These are phyloP conservation scores for Epichloe glyceriae DNA, from an alignment of 2,329 filamentous ascomycete species.

Conservation along the genomic window DNA sequence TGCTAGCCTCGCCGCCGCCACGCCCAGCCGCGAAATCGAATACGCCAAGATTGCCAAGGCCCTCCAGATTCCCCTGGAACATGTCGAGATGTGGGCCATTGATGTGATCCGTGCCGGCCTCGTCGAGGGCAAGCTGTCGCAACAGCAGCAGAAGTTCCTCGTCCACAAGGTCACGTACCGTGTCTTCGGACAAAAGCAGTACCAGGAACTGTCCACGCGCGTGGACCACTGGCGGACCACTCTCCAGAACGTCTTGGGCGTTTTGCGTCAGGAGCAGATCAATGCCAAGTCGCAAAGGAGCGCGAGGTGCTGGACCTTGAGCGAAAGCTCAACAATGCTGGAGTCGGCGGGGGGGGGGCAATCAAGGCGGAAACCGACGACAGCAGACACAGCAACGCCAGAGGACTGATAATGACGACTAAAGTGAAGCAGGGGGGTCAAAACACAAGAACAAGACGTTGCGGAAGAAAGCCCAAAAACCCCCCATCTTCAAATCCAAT, in stretches of 20 bases:
- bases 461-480: neutral
- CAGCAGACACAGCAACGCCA: slow-evolving; percentile 29
- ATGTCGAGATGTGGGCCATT: slow-evolving; percentile 98
- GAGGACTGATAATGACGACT: slow-evolving; percentile 45
- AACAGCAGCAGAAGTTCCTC: slow-evolving; percentile 84
- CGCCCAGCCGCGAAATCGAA: slow-evolving; percentile 73
- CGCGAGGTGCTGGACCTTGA: slow-evolving; percentile 61
- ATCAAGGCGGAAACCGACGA: slow-evolving; percentile 19
- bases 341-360: slow-evolving; percentile 20
- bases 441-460: slow-evolving; percentile 3
- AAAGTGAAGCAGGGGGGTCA: slow-evolving; percentile 13
- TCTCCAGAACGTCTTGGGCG: slow-evolving; percentile 62
- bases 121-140: slow-evolving; percentile 91
- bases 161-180: slow-evolving; percentile 94
- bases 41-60: slow-evolving; percentile 76
- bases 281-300: slow-evolving; percentile 65
- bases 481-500: no score
- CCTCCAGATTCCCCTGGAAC: slow-evolving; percentile 66
- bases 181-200: slow-evolving; percentile 96
- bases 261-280: slow-evolving; percentile 69
- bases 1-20: slow-evolving; percentile 73
- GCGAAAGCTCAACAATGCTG: slow-evolving; percentile 43
- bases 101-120: slow-evolving; percentile 93
- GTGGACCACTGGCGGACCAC: slow-evolving; percentile 86
- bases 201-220: slow-evolving; percentile 82